Evolutionary conservation across 2,329 filamentous ascomycete genomes (phyloP).

Genomic region (Fusarium chlamydosporum): DNA sequence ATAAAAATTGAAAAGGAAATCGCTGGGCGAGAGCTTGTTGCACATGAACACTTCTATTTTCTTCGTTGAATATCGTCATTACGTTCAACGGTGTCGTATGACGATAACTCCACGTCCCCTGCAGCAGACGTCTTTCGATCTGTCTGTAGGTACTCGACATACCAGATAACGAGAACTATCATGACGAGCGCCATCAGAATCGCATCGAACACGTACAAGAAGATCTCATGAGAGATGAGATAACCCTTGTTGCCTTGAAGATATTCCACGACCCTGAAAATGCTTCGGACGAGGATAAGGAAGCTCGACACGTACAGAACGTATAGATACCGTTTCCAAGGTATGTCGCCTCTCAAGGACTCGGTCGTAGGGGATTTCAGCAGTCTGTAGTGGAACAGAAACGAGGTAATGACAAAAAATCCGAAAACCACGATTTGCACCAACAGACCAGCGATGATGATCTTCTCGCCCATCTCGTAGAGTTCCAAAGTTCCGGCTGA

Average conservation of each 20-base stretch:
- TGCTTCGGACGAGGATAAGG: constrained; percentile 21
- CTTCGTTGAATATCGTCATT: background rate
- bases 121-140: background rate
- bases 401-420: constrained; percentile 18
- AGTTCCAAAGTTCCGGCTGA: constrained; percentile 7
- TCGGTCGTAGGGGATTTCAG: background rate
- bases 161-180: constrained; percentile 11
- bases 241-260: constrained; percentile 14
- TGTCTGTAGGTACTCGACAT: constrained; percentile 14
- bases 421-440: constrained; percentile 22
- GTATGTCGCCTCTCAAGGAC: background rate
- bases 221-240: constrained; percentile 19
- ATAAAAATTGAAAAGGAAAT: too few species aligned
- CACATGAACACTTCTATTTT: background rate
- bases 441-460: constrained; percentile 13
- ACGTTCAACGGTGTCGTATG: background rate
- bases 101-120: constrained; percentile 8
- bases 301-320: constrained; percentile 20
- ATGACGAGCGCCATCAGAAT: constrained; percentile 22
- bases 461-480: constrained; percentile 17
- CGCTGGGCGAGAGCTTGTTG: too few species aligned
- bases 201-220: constrained; percentile 19
- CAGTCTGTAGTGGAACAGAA: constrained; percentile 16
- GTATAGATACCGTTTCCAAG: constrained; percentile 18
- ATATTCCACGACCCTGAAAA: constrained; percentile 20